Percentiles rank a stretch among this genome's conserved stretches.
Evolutionary conservation across 352 stramenopile genomes (phyloP).

Genomic region (Phytophthora pluvialis): DNA sequence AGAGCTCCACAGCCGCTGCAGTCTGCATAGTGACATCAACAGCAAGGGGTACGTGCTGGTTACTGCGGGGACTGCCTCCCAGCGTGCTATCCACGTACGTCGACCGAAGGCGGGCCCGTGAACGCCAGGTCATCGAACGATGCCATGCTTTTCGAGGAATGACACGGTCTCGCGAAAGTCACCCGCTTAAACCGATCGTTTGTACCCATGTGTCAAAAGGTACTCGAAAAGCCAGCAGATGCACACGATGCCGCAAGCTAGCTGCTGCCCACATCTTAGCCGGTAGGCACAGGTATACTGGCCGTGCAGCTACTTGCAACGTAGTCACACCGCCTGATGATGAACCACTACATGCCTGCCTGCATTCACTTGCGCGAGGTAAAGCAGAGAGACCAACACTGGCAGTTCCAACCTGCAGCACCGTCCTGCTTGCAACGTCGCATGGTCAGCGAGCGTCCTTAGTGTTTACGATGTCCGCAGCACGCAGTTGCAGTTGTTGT

Average conservation of each 20-base stretch:
- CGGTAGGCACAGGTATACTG: no score
- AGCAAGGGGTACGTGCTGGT: neutral
- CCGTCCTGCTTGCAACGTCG: neutral
- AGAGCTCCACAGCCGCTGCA: slow-evolving; percentile 35
- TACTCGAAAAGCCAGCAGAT: no score
- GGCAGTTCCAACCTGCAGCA: neutral
- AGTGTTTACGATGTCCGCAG: slow-evolving; percentile 14
- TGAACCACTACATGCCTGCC: neutral
- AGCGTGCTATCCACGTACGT: slow-evolving; percentile 13
- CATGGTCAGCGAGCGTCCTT: neutral
- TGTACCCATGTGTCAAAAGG: slow-evolving; percentile 14
- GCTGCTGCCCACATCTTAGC: no score
- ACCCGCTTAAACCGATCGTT: slow-evolving; percentile 10
- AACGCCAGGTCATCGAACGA: slow-evolving; percentile 84
- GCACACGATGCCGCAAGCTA: no score
- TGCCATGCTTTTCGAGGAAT: slow-evolving; percentile 40
- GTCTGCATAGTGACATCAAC: neutral
- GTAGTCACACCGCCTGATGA: neutral
- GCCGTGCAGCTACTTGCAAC: neutral
- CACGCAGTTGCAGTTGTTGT: slow-evolving; percentile 23
- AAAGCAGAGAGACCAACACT: neutral
- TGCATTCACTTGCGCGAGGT: no score
- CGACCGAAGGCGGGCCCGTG: slow-evolving; percentile 25
- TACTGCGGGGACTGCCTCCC: neutral
- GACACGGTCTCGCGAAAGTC: neutral